Evolutionary conservation across 2,329 filamentous ascomycete species (phyloP), one percentile per base, ranked within the genome.

Genomic region (Hypoxylon sp.): DNA sequence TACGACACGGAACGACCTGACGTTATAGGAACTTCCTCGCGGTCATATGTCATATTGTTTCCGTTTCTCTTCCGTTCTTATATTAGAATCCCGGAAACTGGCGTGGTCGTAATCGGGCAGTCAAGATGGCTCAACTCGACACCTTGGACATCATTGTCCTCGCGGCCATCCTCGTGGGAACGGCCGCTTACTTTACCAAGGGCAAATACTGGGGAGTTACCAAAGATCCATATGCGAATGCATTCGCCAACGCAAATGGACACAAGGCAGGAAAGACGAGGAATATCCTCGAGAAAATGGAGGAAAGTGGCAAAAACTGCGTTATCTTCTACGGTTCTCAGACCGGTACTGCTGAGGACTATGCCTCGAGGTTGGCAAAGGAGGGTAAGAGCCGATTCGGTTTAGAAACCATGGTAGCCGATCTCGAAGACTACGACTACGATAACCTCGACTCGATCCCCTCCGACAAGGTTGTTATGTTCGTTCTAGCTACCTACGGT

Each of bases 301-400:
- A 98, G 22, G 94, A 98, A 84, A 91, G 90, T 10, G 91, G 91
- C 81, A 99, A 98, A 85, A 98, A 99, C 84, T 98, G 95, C 81
- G 91, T 99, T 72, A 92, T 99, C 77, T 98, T 99, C 86, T 99
- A 98, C 80, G 96, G 96, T 73, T 99, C 96, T 33, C 96, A 99
- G 84, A 99, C 96, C 19, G 96, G 96, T 76, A 99, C 96, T 44
- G 96, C 96, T 54, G 97, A 99, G 83, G 96, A 99, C 81, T 99
- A 99, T 79, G 97, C 96, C 72, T 97, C 95, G 11, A 90, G 97
- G 75, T 85, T 99, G 74, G 94, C 96, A 73, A 99, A 99, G 86
- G 96, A 99, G 82, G 96, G 96, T 77, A 95, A 95, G 81, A 97
- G 95, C 77, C 90, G 96, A 70, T 99, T 97, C 79, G 96, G 96